Base-by-base conservation (phyloP, 164 flowering plant species). In the Macadamia tetraphylla region DNA sequence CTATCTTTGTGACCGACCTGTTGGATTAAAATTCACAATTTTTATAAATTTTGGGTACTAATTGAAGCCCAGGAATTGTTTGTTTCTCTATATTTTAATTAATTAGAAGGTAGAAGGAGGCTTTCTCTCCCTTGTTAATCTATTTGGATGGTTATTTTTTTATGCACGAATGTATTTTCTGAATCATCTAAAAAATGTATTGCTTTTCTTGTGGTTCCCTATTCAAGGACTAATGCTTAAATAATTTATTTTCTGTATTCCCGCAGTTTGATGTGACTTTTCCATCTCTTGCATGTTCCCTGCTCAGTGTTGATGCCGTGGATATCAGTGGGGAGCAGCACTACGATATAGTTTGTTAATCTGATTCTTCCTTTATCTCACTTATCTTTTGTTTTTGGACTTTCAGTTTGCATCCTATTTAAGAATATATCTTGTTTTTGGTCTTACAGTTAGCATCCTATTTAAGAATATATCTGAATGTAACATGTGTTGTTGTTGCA, bases 321-420 rank as follows among this genome's bases (percentile, higher is more conserved):
- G 92, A 90, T 78, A 86, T 90, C 64, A 90, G 91, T 58, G 92
- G 96, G 67, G 96, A 88, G 81, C 91, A 84, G 63, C 96, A 90
- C 69, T 78, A 80, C 75, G 89, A 90, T 70, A 81, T 90, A 13
- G 96, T 90, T 84, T 55, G 85, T 71, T 30, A 53, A 18, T 30
- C 70, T 17, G 18, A 14, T 29, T 65, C 56, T 11, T 43, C 5
- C 11, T 44, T 57, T 46, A 1, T 46, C 1, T 11, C 51, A 46
- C 52, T 44, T 63, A 40, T 17, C 53, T 42, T 14, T 9, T 35
- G 40, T 10, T 29, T 43, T 49, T 44, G 49, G 40, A 60, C 29
- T n/a, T 40, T 0, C 9, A 13, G 6, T 48, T 66, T 29, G 9
- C 42, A 6, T 35, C 35, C 1, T 10, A n/a, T 12, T 49, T 46